Conservation (phyloP, 2,329 filamentous ascomycete species). For the Pestalotiopsis sp. region DNA sequence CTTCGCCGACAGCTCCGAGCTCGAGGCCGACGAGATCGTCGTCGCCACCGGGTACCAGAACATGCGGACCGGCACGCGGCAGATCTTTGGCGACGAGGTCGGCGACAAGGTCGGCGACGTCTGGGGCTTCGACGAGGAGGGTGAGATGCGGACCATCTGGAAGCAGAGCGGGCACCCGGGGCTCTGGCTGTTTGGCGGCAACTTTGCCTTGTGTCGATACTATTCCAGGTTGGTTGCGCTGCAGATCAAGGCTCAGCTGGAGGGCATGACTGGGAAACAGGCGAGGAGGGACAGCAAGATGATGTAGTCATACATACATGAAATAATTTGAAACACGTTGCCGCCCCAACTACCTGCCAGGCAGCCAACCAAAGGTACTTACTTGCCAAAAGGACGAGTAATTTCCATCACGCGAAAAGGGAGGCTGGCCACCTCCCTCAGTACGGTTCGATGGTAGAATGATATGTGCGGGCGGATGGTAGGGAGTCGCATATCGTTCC, state of each 20-base stretch:
- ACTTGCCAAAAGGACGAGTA: too few species aligned
- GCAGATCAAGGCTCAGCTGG: constrained; percentile 48
- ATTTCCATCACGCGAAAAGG: too few species aligned
- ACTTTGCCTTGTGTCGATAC: constrained; percentile 63
- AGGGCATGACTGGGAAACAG: neutral
- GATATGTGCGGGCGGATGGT: too few species aligned
- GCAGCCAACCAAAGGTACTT: too few species aligned
- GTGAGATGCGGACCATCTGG: constrained; percentile 61
- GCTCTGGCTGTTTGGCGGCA: constrained; percentile 70
- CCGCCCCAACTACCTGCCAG: too few species aligned
- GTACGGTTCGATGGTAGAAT: too few species aligned
- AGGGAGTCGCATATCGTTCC: too few species aligned
- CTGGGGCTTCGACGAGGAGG: constrained; percentile 52
- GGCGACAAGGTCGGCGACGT: constrained; percentile 50
- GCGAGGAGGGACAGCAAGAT: constrained; percentile 2
- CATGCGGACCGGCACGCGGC: constrained; percentile 52
- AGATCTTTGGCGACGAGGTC: constrained; percentile 52
- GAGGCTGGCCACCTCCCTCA: too few species aligned
- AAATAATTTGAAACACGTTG: too few species aligned
- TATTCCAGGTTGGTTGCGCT: constrained; percentile 58
- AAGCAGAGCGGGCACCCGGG: constrained; percentile 62
- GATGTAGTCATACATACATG: neutral
- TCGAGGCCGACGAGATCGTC: constrained; percentile 56
- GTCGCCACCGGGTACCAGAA: constrained; percentile 53
- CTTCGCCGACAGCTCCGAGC: constrained; percentile 45